Percentiles rank a stretch among this genome's conserved stretches.
These are phyloP conservation scores for Fusarium sp. DNA, from an alignment of 2,329 filamentous ascomycete species.

Conservation along the genomic window DNA sequence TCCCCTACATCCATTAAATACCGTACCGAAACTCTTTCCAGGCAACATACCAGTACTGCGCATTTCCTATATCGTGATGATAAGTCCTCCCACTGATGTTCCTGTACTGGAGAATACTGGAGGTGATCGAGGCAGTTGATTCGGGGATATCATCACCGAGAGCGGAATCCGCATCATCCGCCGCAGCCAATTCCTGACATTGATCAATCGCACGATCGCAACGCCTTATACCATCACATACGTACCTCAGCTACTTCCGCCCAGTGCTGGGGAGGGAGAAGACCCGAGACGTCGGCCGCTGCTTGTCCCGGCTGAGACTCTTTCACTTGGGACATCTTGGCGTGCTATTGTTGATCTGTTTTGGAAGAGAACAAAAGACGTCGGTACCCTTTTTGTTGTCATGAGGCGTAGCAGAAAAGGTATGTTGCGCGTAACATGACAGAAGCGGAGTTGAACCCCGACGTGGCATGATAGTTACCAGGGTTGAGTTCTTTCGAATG, in stretches of 20 bases:
- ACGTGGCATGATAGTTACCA: not conserved
- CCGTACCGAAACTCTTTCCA: fast-evolving
- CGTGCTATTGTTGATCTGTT: not conserved
- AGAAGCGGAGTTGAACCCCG: not conserved
- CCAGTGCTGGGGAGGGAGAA: conserved; percentile 35
- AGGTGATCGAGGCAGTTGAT: conserved; percentile 28
- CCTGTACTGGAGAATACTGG: conserved; percentile 35
- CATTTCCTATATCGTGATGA: conserved; percentile 29
- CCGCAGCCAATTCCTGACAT: conserved; percentile 13
- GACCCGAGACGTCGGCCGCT: not conserved
- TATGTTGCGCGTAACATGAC: too few species aligned
- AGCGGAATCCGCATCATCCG: conserved; percentile 21
- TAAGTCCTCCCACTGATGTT: conserved; percentile 32
- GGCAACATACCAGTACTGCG: conserved; percentile 30
- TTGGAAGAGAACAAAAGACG: not conserved
- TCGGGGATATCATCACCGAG: conserved; percentile 4
- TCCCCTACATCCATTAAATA: conserved; percentile 9
- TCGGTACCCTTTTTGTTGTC: too few species aligned
- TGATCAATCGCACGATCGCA: not conserved
- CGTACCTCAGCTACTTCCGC: conserved; percentile 32
- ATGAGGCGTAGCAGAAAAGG: not conserved
- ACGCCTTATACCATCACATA: fast-evolving
- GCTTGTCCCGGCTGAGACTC: not conserved
- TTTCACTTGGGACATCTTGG: not conserved
- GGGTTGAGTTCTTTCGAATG: not conserved